Evolutionary conservation across 148 eudicot genomes (phyloP).

Genomic region (Pouteria glomerata): DNA sequence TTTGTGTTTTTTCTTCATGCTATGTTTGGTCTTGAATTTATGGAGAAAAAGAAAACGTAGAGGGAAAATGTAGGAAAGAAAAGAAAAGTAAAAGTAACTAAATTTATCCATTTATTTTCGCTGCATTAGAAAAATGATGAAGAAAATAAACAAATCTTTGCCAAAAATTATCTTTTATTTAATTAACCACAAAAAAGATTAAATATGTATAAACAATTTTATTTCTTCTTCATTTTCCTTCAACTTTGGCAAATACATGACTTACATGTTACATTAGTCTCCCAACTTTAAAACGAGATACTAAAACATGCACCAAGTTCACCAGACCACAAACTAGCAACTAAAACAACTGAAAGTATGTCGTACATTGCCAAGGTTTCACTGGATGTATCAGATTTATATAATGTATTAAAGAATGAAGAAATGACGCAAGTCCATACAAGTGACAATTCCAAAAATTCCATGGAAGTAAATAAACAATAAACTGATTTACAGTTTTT

Average conservation of each 20-base stretch:
- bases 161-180: too few species aligned
- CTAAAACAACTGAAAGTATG: not conserved
- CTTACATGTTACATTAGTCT: not conserved
- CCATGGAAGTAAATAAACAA: constrained; percentile 21
- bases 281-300: not conserved
- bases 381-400: not conserved
- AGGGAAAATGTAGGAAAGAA: too few species aligned
- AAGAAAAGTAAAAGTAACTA: too few species aligned
- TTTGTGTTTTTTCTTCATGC: too few species aligned
- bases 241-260: too few species aligned
- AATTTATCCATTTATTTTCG: too few species aligned
- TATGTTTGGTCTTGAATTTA: too few species aligned
- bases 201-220: too few species aligned
- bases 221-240: not conserved
- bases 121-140: too few species aligned
- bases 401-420: constrained; percentile 15
- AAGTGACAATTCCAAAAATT: constrained; percentile 27
- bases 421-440: constrained; percentile 34
- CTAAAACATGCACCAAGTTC: not conserved
- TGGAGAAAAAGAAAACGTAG: too few species aligned
- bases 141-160: too few species aligned
- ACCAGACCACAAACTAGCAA: not conserved
- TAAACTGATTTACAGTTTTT: constrained; percentile 56
- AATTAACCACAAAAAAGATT: too few species aligned
- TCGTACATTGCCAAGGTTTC: constrained; percentile 4